phyloP scores from a whole-genome alignment of 2,329 filamentous ascomycete genomes.

The Spiromastix sp. region DNA sequence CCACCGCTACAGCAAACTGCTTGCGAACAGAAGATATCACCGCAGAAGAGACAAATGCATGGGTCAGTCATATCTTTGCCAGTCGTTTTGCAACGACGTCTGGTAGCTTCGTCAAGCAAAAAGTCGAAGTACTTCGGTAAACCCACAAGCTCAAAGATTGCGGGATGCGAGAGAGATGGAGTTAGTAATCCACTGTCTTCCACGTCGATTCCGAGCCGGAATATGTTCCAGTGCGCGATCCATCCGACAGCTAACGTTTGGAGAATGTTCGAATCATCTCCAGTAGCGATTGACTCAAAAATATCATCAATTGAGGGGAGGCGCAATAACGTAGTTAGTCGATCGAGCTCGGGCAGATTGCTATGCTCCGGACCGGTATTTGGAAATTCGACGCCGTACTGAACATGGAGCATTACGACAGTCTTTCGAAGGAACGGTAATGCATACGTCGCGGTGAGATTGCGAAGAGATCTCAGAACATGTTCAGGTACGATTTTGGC shows the following conservation, averaged over 20 bases:
- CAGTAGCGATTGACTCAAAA: slow-evolving; percentile 47
- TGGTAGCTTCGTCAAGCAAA: slow-evolving; percentile 83
- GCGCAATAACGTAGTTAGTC: slow-evolving; percentile 64
- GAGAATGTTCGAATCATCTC: slow-evolving; percentile 31
- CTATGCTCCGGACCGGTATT: slow-evolving; percentile 41
- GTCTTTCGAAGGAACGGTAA: slow-evolving; percentile 83
- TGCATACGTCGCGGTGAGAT: slow-evolving; percentile 64
- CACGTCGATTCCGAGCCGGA: slow-evolving; percentile 20
- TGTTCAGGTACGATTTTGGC: slow-evolving; percentile 10
- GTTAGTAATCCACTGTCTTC: slow-evolving; percentile 22
- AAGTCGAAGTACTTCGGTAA: slow-evolving; percentile 86
- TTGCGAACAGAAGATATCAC: slow-evolving; percentile 93
- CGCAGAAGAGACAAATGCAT: slow-evolving; percentile 86
- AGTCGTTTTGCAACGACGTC: slow-evolving; percentile 72
- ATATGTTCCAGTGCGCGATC: slow-evolving; percentile 47
- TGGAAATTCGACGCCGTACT: slow-evolving; percentile 80
- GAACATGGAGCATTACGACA: slow-evolving; percentile 72
- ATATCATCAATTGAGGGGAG: slow-evolving; percentile 73
- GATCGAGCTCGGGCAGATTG: slow-evolving; percentile 62
- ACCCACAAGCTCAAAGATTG: slow-evolving; percentile 88
- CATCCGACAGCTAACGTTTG: slow-evolving; percentile 54
- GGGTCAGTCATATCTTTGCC: slow-evolving; percentile 88
- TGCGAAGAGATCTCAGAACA: slow-evolving; percentile 22
- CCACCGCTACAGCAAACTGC: slow-evolving; percentile 73
- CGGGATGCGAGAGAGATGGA: slow-evolving; percentile 62